Evolutionary conservation across 176 grass and related monocot genomes (phyloP), one percentile per base, ranked within the genome.

Genomic region (Rhynchospora pubera): DNA sequence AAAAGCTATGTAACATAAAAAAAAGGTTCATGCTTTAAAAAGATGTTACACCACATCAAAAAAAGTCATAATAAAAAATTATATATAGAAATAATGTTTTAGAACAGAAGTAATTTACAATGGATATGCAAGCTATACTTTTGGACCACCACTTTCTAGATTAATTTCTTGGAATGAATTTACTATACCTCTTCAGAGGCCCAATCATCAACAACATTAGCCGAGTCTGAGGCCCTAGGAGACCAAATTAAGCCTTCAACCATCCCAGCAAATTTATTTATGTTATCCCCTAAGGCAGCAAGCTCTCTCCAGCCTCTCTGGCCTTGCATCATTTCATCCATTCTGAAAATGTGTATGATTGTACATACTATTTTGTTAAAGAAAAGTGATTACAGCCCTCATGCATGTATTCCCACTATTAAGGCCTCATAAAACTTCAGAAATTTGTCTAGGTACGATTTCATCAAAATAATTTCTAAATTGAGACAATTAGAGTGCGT

Each of bases 241-340:
- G 96, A 95, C 92, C 92, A 99, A 84, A 99, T 99, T 26, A 99
- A 85, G 56, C 96, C 96, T 90, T 99, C 96, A 83, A 99, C 92
- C 92, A 99, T 99, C 81, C 96, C 96, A 73, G 87, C 85, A 64
- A 99, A 93, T 84, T 95, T 95, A 81, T 99, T 91, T 63, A 95
- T 91, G 72, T 99, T 99, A 85, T 99, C 96, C 47, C 96, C 96
- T 67, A 99, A 83, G 26, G 87, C 79, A 32, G 89, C 83, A 77
- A 99, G 89, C 88, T 99, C 96, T 90, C 96, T 89, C 96, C 96
- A 99, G 63, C 96, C 96, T 90, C 96, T 91, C 52, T 99, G 92
- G 39, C 96, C 96, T 84, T 71, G 85, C 96, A 99, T 99, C 96
- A 99, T 99, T 85, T 94, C 96, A 85, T 99, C 96, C 90, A 89